Evolutionary conservation across 345 rosid genomes (phyloP).

Genomic region (Nephelium lappaceum): DNA sequence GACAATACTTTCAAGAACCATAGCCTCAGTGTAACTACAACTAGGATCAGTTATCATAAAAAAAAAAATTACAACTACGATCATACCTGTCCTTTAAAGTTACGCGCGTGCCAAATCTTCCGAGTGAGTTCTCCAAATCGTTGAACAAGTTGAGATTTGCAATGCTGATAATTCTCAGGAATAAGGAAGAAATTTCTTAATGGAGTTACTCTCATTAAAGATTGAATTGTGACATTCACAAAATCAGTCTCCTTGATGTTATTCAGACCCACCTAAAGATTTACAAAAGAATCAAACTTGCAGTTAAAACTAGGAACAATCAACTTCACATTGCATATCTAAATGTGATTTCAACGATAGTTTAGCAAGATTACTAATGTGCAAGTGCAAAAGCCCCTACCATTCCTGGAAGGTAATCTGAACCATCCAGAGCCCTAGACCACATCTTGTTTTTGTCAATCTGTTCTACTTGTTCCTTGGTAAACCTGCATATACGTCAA

Average conservation of each 20-base stretch:
- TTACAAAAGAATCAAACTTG: conserved; percentile 11
- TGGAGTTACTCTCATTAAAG: conserved; percentile 92
- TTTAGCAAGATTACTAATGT: background rate
- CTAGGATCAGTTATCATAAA: conserved; percentile 5
- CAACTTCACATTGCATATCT: background rate
- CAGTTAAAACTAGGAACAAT: conserved; percentile 10
- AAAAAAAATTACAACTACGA: background rate
- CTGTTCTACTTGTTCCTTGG: conserved; percentile 76
- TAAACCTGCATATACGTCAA: conserved; percentile 58
- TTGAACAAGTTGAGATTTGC: conserved; percentile 81
- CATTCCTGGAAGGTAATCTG: conserved; percentile 99
- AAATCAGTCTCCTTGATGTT: conserved; percentile 95
- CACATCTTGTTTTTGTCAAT: conserved; percentile 87
- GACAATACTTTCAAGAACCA: conserved; percentile 17
- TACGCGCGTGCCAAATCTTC: conserved; percentile 28
- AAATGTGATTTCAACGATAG: background rate
- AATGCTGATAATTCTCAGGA: conserved; percentile 85
- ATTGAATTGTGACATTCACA: conserved; percentile 95
- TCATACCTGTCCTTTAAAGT: conserved; percentile 96
- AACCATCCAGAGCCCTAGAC: conserved; percentile 99
- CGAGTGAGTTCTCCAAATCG: conserved; percentile 60
- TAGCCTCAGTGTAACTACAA: conserved; percentile 7
- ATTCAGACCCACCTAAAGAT: conserved; percentile 87
- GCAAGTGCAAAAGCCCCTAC: conserved; percentile 31
- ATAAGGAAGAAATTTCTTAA: conserved; percentile 88